These are phyloP conservation scores for Candida buenavistaensis DNA, from an alignment of 1,139 yeast species.

Conservation along the genomic window DNA sequence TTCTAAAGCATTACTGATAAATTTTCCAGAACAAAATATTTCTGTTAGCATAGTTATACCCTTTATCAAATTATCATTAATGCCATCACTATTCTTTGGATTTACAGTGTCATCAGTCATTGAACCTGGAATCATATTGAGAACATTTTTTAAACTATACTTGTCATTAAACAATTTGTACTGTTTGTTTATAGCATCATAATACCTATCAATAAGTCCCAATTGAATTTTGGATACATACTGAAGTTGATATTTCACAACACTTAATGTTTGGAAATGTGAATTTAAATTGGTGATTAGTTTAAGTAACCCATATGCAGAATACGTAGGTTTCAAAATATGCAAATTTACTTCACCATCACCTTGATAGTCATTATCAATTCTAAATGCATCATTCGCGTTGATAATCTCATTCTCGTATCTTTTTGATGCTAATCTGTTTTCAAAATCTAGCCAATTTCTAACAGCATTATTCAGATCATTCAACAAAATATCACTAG, in stretches of 20 bases:
- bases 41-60: conserved; percentile 59
- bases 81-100: neutral
- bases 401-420: conserved; percentile 56
- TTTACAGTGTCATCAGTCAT: conserved; percentile 13
- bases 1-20: conserved; percentile 50
- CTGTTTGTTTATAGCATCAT: conserved; percentile 47
- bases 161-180: conserved; percentile 48
- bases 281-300: conserved; percentile 67
- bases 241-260: conserved; percentile 65
- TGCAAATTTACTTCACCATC: conserved; percentile 19
- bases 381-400: conserved; percentile 53
- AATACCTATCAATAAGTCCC: conserved; percentile 59
- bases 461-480: conserved; percentile 34
- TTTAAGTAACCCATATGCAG: conserved; percentile 61
- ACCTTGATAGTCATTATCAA: conserved; percentile 62
- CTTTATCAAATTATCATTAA: conserved; percentile 21
- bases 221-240: conserved; percentile 73
- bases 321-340: conserved; percentile 60
- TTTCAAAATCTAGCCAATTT: conserved; percentile 69
- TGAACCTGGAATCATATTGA: conserved; percentile 40
- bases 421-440: conserved; percentile 54
- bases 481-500: conserved; percentile 53
- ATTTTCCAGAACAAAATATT: conserved; percentile 60
- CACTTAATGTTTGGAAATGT: conserved; percentile 56
- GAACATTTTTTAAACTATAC: conserved; percentile 36